Base-by-base conservation (phyloP, 2,329 filamentous ascomycete species). In the Coniosporium tulheliwenetii region DNA sequence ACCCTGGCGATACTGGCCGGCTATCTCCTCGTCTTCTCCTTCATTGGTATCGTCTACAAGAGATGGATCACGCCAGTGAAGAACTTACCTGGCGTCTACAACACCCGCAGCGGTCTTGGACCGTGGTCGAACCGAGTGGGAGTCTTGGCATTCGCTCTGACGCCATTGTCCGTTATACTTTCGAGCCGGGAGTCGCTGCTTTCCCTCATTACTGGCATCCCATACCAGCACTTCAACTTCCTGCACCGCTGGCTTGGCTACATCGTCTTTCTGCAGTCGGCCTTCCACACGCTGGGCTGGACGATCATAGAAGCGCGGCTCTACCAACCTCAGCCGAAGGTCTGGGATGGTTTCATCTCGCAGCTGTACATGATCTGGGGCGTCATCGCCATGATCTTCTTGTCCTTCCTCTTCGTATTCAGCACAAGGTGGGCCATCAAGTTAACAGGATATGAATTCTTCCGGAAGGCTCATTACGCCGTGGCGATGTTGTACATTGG, bases 151-250 rank as follows among this genome's bases (percentile, higher is more conserved):
- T 86, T 81, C 49, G 82, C 80, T 0, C 66, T 86, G 8, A 85
- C 81, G 0, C 81, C 81, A 0, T 64, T 86, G 0, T 77, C 77
- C 0, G 61, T 86, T 29, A 58, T 82, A 38, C 66, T 86, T 10
- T 68, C 73, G n/a, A 77, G 67, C 43, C 70, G 81, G 34, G 81
- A 86, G 53, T 81, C 77, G 0, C 62, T 85, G 2, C 67, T 86
- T 3, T 81, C 76, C 0, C 54, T 81, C 10, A 56, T 84, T 38
- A 86, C 81, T 0, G 81, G 82, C 1, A 66, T 86, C 0, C 80
- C 82, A 0, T 84, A 85, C 51, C 81, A 85, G 48, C 75, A 72
- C 50, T 85, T 86, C 67, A 79, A 81, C 57, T 86, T 86, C 52
- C 62, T 86, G 14, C 81, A 85, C 55, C 76, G 80, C 30, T 86